Conservation (phyloP, 179 eudicot genomes). For the Nepenthes alata region DNA sequence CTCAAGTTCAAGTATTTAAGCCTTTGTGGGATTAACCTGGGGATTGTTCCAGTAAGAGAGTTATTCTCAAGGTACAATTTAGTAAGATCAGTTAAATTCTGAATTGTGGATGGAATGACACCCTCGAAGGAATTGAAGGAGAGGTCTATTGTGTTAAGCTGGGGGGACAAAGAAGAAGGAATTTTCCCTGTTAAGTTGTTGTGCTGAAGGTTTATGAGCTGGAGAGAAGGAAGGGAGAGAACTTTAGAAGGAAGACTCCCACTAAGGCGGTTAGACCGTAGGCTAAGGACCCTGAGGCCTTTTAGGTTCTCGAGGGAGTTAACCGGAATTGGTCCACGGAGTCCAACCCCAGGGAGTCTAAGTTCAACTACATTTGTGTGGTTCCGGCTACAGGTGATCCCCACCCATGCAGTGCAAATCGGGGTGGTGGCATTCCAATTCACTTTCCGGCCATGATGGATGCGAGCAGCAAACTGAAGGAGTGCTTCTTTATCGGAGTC, state of each 20-base stretch:
- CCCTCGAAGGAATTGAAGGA: slow-evolving; percentile 71
- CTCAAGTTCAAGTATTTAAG: slow-evolving; percentile 50
- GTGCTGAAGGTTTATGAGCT: slow-evolving; percentile 41
- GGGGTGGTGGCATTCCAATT: slow-evolving; percentile 47
- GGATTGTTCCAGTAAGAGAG: slow-evolving; percentile 55
- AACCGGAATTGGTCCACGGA: slow-evolving; percentile 53
- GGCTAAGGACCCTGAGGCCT: slow-evolving; percentile 50
- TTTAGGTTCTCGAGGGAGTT: slow-evolving; percentile 53
- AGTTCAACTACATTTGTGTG: slow-evolving; percentile 40
- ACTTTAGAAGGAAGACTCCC: slow-evolving; percentile 67
- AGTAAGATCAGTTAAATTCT: slow-evolving; percentile 40
- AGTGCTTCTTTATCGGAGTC: slow-evolving; percentile 51
- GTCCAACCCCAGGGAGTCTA: slow-evolving; percentile 76
- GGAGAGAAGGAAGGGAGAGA: slow-evolving; percentile 62
- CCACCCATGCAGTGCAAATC: slow-evolving; percentile 69
- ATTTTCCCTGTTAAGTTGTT: slow-evolving; percentile 66
- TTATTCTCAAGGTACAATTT: slow-evolving; percentile 54
- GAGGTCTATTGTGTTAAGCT: slow-evolving; percentile 44
- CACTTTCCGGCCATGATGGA: slow-evolving; percentile 56
- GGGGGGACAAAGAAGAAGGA: slow-evolving; percentile 52
- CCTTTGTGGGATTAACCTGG: slow-evolving; percentile 24
- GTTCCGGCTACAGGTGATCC: slow-evolving; percentile 48
- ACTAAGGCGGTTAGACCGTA: slow-evolving; percentile 49
- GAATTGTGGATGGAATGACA: slow-evolving; percentile 41
- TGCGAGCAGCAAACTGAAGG: slow-evolving; percentile 49